Evolutionary conservation across 2,329 filamentous ascomycete species (phyloP).

Genomic region (Sporothrix pseudoabietina): DNA sequence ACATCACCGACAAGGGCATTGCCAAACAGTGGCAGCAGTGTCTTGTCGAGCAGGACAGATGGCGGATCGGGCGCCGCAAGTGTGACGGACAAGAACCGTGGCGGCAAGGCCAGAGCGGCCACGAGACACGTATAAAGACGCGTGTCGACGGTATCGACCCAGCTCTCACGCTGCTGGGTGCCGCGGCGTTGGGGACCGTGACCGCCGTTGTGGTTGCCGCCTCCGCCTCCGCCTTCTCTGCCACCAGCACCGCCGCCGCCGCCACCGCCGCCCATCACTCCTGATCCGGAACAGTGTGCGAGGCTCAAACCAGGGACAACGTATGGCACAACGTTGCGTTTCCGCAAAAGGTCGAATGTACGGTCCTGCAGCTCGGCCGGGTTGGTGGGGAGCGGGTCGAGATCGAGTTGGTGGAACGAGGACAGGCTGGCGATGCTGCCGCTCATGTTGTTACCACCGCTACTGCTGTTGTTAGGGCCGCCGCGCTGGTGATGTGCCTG

Average conservation of each 20-base stretch:
- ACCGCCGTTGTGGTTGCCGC: conserved; percentile 23
- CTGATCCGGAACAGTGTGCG: conserved; percentile 76
- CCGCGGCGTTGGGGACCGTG: conserved; percentile 29
- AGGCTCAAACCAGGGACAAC: conserved; percentile 70
- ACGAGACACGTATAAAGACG: conserved; percentile 65
- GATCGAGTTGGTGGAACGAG: conserved; percentile 46
- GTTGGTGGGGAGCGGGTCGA: conserved; percentile 74
- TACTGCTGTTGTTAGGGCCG: conserved; percentile 49
- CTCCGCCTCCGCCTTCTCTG: conserved; percentile 40
- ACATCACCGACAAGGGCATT: conserved; percentile 76
- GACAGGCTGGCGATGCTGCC: conserved; percentile 29
- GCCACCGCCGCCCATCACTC: conserved; percentile 40
- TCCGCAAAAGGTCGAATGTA: conserved; percentile 82
- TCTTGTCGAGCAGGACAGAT: conserved; percentile 71
- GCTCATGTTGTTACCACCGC: conserved; percentile 39
- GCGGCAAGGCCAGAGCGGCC: conserved; percentile 59
- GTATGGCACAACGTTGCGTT: conserved; percentile 71
- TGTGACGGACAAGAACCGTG: conserved; percentile 72
- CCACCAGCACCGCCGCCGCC: conserved; percentile 45
- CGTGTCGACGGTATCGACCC: conserved; percentile 64
- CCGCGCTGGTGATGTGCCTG: conserved; percentile 32
- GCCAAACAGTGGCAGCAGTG: conserved; percentile 65
- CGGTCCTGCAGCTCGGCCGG: conserved; percentile 77
- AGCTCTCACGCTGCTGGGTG: conserved; percentile 39
- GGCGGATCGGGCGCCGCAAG: conserved; percentile 73